Evolutionary conservation across 169 alveolate species (phyloP).

Genomic region (Prorocentrum cordatum): DNA sequence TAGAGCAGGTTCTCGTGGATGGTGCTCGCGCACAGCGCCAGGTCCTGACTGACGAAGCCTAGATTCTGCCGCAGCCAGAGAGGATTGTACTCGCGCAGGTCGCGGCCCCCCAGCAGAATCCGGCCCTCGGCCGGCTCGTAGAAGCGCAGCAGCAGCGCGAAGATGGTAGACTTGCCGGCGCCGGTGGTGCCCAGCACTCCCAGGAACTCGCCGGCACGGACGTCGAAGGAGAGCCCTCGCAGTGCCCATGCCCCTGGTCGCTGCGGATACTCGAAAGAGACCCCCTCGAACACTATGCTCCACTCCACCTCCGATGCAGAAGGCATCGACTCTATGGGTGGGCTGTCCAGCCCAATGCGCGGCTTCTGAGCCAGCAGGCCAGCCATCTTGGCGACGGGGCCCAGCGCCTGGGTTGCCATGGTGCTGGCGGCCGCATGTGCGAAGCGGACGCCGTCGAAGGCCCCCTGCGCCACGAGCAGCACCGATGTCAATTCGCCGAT

Average conservation of each 20-base stretch:
- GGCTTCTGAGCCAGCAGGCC: constrained; percentile 10
- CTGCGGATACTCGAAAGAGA: constrained; percentile 1
- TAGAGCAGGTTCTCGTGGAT: constrained; percentile 35
- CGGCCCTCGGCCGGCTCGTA: constrained; percentile 25
- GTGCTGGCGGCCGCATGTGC: too few species aligned
- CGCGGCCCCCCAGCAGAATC: constrained; percentile 25
- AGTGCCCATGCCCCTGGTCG: constrained; percentile 2
- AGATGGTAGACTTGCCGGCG: constrained; percentile 35
- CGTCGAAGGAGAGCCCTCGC: background rate
- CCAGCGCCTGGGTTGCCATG: constrained; percentile 18
- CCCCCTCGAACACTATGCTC: too few species aligned
- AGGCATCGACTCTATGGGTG: too few species aligned
- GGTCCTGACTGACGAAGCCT: constrained; percentile 53
- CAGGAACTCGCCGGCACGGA: constrained; percentile 29
- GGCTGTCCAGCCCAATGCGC: too few species aligned
- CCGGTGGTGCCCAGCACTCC: constrained; percentile 36
- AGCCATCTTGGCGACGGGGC: constrained; percentile 56
- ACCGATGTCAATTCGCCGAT: constrained; percentile 26
- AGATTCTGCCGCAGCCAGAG: constrained; percentile 19
- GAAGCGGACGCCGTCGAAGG: constrained; percentile 34
- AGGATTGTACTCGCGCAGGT: constrained; percentile 20
- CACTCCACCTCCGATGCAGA: too few species aligned
- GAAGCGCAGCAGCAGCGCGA: constrained; percentile 23
- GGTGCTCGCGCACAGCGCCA: constrained; percentile 45
- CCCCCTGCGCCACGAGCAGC: constrained; percentile 30